Conservation (phyloP, 83 land plant species). For the Diphasiastrum complanatum region DNA sequence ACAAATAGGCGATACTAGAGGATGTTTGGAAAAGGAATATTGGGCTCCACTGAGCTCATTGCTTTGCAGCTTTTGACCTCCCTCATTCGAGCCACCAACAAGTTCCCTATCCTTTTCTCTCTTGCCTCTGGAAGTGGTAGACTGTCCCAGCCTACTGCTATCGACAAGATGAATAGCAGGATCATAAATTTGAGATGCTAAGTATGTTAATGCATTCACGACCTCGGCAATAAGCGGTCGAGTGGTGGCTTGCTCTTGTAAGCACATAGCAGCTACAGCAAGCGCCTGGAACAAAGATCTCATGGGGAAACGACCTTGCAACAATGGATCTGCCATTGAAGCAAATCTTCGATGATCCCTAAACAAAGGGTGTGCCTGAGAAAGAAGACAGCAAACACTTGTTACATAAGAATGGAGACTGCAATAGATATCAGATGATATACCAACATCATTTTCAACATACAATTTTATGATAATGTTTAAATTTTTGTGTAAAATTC, state of each 20-base stretch:
- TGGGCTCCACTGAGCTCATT: too few relatives aligned
- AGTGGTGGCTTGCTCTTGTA: conserved; percentile 22
- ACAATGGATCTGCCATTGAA: conserved; percentile 16
- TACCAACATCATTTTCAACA: too few relatives aligned
- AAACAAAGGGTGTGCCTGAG: conserved; percentile 21
- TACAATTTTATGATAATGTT: too few relatives aligned
- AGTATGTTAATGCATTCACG: conserved; percentile 42
- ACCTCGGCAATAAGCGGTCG: conserved; percentile 44
- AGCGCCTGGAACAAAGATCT: conserved; percentile 15
- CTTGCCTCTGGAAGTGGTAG: too few relatives aligned
- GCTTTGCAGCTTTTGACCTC: too few relatives aligned
- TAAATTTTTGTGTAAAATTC: too few relatives aligned
- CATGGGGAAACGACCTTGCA: conserved; percentile 9
- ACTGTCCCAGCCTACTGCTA: not conserved
- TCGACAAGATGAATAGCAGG: conserved; percentile 1
- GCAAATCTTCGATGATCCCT: conserved; percentile 16
- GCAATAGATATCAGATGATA: too few relatives aligned
- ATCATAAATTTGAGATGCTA: conserved; percentile 29
- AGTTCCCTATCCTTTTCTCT: too few relatives aligned
- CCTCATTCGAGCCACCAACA: too few relatives aligned
- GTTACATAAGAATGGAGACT: not conserved
- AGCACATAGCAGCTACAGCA: conserved; percentile 25
- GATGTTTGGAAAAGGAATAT: too few relatives aligned
- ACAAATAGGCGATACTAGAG: too few relatives aligned
- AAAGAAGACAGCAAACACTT: not conserved